phyloP scores from a whole-genome alignment of 2,329 filamentous ascomycete genomes.

The Sclerotinia nivalis region DNA sequence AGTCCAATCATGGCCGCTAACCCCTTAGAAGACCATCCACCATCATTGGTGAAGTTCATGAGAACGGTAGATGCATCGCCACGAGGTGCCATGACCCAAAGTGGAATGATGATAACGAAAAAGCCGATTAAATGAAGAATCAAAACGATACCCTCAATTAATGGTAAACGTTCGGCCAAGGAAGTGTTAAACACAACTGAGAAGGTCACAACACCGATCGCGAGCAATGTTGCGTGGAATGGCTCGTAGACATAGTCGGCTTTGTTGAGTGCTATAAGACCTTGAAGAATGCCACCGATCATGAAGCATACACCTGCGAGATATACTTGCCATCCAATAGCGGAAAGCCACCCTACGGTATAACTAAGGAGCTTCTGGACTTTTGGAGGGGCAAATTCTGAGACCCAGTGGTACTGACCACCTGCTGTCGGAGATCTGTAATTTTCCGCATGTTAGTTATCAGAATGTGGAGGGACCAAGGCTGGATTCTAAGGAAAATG shows the following conservation, averaged over 20 bases:
- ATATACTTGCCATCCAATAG: conserved; percentile 49
- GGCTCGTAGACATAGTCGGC: conserved; percentile 41
- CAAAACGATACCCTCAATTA: conserved; percentile 47
- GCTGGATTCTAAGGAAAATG: not conserved
- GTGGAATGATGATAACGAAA: conserved; percentile 46
- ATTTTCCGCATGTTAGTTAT: not conserved
- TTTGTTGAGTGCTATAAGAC: conserved; percentile 43
- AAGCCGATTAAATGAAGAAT: conserved; percentile 50
- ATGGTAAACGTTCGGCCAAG: conserved; percentile 43
- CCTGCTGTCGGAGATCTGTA: conserved; percentile 53
- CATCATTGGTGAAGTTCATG: conserved; percentile 39
- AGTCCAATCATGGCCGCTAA: conserved; percentile 44
- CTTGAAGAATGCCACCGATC: conserved; percentile 48
- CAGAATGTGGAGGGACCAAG: not conserved
- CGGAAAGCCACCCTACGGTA: conserved; percentile 49
- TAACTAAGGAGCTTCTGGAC: conserved; percentile 57
- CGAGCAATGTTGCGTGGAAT: conserved; percentile 48
- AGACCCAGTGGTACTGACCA: conserved; percentile 60
- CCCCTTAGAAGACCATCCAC: conserved; percentile 40
- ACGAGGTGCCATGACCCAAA: conserved; percentile 40
- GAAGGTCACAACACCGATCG: conserved; percentile 46
- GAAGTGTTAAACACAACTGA: conserved; percentile 49
- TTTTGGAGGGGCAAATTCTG: conserved; percentile 50
- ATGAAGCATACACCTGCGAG: conserved; percentile 45
- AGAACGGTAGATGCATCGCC: conserved; percentile 35